Evolutionary conservation across 2,329 filamentous ascomycete genomes (phyloP), one percentile per base, ranked within the genome.

Genomic region (Niveomyces coronatus): DNA sequence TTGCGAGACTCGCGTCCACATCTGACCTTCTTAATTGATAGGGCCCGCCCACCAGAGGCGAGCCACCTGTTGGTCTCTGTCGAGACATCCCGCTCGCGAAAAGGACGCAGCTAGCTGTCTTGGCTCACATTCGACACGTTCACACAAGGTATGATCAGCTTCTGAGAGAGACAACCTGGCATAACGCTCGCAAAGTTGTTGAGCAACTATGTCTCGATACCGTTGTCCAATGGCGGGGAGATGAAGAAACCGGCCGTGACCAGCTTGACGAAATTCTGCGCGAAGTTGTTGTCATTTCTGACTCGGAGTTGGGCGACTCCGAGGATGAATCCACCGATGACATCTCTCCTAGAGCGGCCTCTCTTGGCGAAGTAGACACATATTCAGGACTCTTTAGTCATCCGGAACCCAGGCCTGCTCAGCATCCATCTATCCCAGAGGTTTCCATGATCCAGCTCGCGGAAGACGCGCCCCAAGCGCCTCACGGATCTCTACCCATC

Each of bases 161-260:
- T 14, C 59, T 80, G 13, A 68, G 56, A 48, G 71, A 79, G 49
- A 74, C 72, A 5, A 63, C 58, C 14, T 80, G 74, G 64, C 59
- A 64, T 35, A 74, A 74, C 49, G 75, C 76, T 37, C 66, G 77
- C 44, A 78, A 70, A 57, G 67, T 68, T 28, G 75, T 80, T 31
- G 74, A 80, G 48, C 57, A 65, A 22, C 60, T 76, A 11, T 81
- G 77, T 45, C 61, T 81, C 31, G 76, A 80, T 47, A 64, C 76
- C 37, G 70, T 82, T 54, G 71, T 80, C 64, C 80, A 80, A 70
- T 82, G 77, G 77, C 76, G 77, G 61, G 77, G 77, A 39, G 77
- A 82, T 48, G 77, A 82, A 54, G 77, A 82, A 53, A 80, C 71
- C 14, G 77, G 77, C 18, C 71, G 76, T 34, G 76, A 82, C 48